phyloP scores from a whole-genome alignment of 1,139 yeast genomes.

The Blastobotrys illinoisensis region DNA sequence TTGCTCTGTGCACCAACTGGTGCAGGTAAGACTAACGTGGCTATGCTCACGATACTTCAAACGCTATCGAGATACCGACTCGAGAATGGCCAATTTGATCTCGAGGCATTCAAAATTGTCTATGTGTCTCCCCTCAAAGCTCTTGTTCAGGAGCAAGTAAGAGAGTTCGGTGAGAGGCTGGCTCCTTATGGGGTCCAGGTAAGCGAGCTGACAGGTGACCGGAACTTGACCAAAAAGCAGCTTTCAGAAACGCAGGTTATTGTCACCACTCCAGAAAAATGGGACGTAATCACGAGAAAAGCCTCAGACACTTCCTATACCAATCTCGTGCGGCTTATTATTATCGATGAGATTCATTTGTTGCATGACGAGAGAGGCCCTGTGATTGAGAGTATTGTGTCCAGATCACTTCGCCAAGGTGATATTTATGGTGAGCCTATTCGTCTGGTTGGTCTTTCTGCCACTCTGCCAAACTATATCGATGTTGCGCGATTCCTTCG shows the following conservation, averaged over 20 bases:
- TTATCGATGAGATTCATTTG: slow-evolving; percentile 89
- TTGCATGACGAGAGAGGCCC: slow-evolving; percentile 96
- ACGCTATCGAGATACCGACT: slow-evolving; percentile 53
- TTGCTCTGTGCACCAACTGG: slow-evolving; percentile 97
- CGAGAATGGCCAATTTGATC: slow-evolving; percentile 44
- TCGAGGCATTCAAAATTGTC: slow-evolving; percentile 66
- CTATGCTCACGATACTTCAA: slow-evolving; percentile 69
- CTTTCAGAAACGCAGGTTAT: slow-evolving; percentile 74
- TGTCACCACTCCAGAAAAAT: slow-evolving; percentile 92
- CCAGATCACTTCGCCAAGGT: slow-evolving; percentile 56
- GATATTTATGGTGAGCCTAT: slow-evolving; percentile 45
- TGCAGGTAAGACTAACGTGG: slow-evolving; percentile 97
- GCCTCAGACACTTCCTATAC: slow-evolving; percentile 58
- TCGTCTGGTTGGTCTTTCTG: slow-evolving; percentile 83
- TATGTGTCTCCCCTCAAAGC: slow-evolving; percentile 95
- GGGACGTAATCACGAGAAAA: slow-evolving; percentile 94
- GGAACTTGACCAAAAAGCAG: slow-evolving; percentile 70
- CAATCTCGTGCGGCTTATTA: slow-evolving; percentile 61
- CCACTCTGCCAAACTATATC: slow-evolving; percentile 83
- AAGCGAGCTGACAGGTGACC: slow-evolving; percentile 88
- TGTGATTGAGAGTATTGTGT: slow-evolving; percentile 80
- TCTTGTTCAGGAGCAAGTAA: slow-evolving; percentile 88
- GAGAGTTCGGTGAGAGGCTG: slow-evolving; percentile 74
- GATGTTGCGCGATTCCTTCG: slow-evolving; percentile 83
- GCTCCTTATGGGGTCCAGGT: slow-evolving; percentile 65